Evolutionary conservation across 2,329 filamentous ascomycete species (phyloP).

Genomic region (Leptographium wingfieldii): DNA sequence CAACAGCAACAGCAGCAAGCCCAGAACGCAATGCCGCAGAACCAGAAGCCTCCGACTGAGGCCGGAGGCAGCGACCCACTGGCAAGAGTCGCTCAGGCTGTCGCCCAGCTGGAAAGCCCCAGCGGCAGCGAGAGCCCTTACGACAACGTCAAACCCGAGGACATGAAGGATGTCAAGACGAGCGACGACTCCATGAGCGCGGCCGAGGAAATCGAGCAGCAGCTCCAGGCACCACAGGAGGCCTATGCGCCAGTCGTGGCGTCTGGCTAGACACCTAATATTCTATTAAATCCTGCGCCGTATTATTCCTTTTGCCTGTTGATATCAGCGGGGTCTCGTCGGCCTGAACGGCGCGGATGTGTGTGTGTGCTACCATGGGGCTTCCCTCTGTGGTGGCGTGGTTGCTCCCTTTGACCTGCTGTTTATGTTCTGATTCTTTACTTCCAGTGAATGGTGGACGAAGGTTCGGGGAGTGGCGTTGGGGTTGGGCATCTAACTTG

Average conservation of each 20-base stretch:
- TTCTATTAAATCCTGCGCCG: neutral
- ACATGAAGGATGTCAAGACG: conserved; percentile 13
- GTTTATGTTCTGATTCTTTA: neutral
- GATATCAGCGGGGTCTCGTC: neutral
- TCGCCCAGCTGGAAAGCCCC: conserved; percentile 16
- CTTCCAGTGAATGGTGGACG: neutral
- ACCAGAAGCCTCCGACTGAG: neutral
- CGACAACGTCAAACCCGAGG: neutral
- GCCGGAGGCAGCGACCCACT: conserved; percentile 19
- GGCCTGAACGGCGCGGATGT: neutral
- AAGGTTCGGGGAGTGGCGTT: neutral
- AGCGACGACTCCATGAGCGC: conserved; percentile 30
- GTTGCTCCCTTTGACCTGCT: neutral
- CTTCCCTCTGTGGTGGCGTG: neutral
- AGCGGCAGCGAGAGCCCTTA: neutral
- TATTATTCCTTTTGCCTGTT: neutral
- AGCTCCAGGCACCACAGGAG: conserved; percentile 28
- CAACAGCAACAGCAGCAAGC: neutral
- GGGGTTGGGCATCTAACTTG: neutral
- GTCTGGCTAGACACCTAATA: neutral
- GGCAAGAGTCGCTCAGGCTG: conserved; percentile 37
- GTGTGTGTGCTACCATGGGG: neutral
- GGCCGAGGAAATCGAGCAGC: conserved; percentile 42
- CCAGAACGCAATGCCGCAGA: neutral
- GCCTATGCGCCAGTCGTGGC: neutral